Evolutionary conservation across 306 rosid genomes (phyloP).

Genomic region (Vicia villosa): DNA sequence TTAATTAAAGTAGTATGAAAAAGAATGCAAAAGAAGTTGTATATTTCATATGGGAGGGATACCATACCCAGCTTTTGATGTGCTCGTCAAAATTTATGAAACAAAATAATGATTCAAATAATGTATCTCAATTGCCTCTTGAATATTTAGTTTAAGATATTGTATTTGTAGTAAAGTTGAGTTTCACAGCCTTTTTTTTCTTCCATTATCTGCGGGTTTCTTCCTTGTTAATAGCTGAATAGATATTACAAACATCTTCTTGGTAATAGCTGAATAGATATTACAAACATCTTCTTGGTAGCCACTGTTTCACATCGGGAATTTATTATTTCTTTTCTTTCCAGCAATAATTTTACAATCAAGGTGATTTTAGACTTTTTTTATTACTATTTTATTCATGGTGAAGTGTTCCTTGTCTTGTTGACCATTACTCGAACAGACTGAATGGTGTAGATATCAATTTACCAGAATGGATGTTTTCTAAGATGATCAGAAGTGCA

Average conservation of each 20-base stretch:
- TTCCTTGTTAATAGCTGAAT: slow-evolving; percentile 29
- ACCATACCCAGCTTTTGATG: slow-evolving; percentile 2
- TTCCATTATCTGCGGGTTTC: neutral
- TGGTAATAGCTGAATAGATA: slow-evolving; percentile 30
- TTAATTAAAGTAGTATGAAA: neutral
- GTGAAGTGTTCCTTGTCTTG: slow-evolving; percentile 31
- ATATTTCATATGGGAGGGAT: slow-evolving; percentile 16
- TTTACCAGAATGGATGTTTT: slow-evolving; percentile 91
- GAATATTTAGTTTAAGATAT: neutral
- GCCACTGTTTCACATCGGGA: slow-evolving; percentile 18
- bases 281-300: slow-evolving; percentile 12
- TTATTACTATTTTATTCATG: slow-evolving; percentile 26
- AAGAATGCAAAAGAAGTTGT: slow-evolving; percentile 22
- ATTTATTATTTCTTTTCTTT: slow-evolving; percentile 20
- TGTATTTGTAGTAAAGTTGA: slow-evolving; percentile 5
- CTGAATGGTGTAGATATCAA: slow-evolving; percentile 86
- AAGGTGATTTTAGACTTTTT: slow-evolving; percentile 9
- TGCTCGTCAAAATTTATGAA: slow-evolving; percentile 22
- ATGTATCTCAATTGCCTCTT: slow-evolving; percentile 4
- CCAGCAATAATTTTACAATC: slow-evolving; percentile 21
- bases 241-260: slow-evolving; percentile 23
- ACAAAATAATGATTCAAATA: slow-evolving; percentile 1
- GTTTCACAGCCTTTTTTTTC: neutral
- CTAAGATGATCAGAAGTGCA: slow-evolving; percentile 91
- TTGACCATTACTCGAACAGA: slow-evolving; percentile 57